Base-by-base conservation (phyloP, 2,329 filamentous ascomycete genomes). In the Aspergillus phoenicis region DNA sequence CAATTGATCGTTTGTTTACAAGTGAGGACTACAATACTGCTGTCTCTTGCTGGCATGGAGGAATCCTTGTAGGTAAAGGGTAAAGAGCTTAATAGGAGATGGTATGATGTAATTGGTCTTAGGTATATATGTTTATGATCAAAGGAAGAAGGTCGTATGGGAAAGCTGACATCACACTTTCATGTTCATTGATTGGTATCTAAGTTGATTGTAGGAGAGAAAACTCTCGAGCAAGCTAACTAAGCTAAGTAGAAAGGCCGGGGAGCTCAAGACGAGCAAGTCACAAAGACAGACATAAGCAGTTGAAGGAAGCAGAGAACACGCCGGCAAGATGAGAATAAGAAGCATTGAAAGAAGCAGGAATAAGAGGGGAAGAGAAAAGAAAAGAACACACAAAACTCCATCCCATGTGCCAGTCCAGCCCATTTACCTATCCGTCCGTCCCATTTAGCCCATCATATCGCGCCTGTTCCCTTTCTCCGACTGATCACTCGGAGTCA, bases 331-430 rank as follows among this genome's bases (percentile, higher is more conserved):
- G 28, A 51, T 51, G 8, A 8, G 3, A 51, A 15, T 28, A 28
- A 30, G 13, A 51, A 33, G 41, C 41, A 22, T 15, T 24, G n/a
- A 30, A 5, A 7, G 20, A 49, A 49, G 6, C 41, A 15, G 10
- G 8, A 43, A 39, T 7, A 39, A 39, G n/a, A 20, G 13, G 20
- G 2, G 6, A 36, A 36, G 13, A n/a, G 26, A 38, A 52, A 17
- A 30, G 57, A 48, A 57, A 38, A 47, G 38, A 52, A 59, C 28
- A 38, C 24, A n/a, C 6, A 55, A 38, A 62, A 62, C 64, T 58
- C 63, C 64, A 63, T 63, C 63, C 61, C 51, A 57, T 41, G 48
- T 55, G 30, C 61, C 58, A 43, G 52, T 54, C 53, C 55, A 57
- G 49, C 22, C 47, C 15, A 17, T 26, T 17, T 30, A 51, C 47